A percentile compares a stretch with the other conserved stretches of the same genome.
These are phyloP conservation scores for Pseudogymnoascus sp. DNA, from an alignment of 2,329 filamentous ascomycete genomes.

Conservation along the genomic window DNA sequence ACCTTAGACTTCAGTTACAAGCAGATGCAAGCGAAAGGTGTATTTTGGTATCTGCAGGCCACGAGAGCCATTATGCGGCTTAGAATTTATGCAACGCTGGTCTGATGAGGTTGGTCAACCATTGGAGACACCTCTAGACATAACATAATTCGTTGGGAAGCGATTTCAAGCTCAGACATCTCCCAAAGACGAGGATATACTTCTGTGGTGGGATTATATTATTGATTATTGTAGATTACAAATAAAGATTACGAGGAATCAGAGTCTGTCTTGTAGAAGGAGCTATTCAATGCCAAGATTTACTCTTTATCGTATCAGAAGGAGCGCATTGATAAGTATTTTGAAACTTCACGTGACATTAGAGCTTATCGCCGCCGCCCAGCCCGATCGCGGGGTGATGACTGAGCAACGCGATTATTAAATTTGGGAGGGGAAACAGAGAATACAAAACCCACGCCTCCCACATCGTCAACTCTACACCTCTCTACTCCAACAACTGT, in stretches of 20 bases:
- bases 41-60: not conserved
- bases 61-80: not conserved
- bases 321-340: not conserved
- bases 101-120: not conserved
- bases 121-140: not conserved
- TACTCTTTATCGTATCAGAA: not conserved
- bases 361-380: not conserved
- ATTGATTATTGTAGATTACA: not conserved
- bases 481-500: not conserved
- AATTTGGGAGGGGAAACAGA: conserved; percentile 5
- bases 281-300: not conserved
- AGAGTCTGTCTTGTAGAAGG: not conserved
- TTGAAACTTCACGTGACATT: not conserved
- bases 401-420: conserved; percentile 4
- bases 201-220: not conserved
- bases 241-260: not conserved
- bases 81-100: not conserved
- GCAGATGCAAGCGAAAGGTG: not conserved
- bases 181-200: not conserved
- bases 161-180: not conserved
- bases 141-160: not conserved
- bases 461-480: not conserved
- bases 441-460: not conserved
- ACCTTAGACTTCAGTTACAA: conserved; percentile 12
- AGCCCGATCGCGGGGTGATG: conserved; percentile 2